Conservation (phyloP, 345 rosid species). For the Murraya koenigii region DNA sequence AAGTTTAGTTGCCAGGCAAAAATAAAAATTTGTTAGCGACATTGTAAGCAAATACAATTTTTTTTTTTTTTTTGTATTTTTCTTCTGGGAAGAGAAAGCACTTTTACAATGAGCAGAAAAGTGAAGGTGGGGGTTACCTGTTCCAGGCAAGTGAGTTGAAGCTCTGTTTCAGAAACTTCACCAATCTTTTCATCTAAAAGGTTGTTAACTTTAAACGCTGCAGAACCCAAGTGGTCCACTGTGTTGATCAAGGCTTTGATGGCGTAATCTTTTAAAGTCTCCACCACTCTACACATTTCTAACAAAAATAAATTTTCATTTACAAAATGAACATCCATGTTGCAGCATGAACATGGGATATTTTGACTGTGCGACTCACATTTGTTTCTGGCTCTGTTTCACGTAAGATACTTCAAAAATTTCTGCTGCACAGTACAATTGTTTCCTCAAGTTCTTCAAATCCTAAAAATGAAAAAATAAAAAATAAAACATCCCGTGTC, state of each 20-base stretch:
- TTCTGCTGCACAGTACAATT: slow-evolving; percentile 83
- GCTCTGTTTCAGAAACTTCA: slow-evolving; percentile 46
- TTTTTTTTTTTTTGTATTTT: too few species aligned
- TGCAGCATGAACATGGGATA: neutral
- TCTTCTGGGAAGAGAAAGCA: neutral
- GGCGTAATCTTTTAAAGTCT: slow-evolving; percentile 66
- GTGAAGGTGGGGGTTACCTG: slow-evolving; percentile 40
- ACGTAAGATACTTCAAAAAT: slow-evolving; percentile 67
- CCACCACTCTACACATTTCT: slow-evolving; percentile 46
- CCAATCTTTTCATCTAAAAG: slow-evolving; percentile 48
- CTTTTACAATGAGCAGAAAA: neutral
- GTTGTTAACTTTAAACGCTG: slow-evolving; percentile 57
- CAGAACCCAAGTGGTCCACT: slow-evolving; percentile 88
- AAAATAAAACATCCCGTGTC: neutral
- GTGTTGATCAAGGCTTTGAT: slow-evolving; percentile 72
- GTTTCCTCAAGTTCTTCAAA: slow-evolving; percentile 67
- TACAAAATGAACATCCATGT: neutral
- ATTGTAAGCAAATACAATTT: too few species aligned
- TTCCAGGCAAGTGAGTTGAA: slow-evolving; percentile 52
- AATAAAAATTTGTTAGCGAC: too few species aligned
- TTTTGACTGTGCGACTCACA: slow-evolving; percentile 33
- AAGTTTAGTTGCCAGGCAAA: neutral
- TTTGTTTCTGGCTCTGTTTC: slow-evolving; percentile 57
- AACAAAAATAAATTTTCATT: neutral
- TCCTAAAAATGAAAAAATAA: slow-evolving; percentile 41